A percentile compares a stretch with the other conserved stretches of the same genome.
Evolutionary conservation across 2,329 filamentous ascomycete genomes (phyloP).

Genomic region (Cordyceps javanica): DNA sequence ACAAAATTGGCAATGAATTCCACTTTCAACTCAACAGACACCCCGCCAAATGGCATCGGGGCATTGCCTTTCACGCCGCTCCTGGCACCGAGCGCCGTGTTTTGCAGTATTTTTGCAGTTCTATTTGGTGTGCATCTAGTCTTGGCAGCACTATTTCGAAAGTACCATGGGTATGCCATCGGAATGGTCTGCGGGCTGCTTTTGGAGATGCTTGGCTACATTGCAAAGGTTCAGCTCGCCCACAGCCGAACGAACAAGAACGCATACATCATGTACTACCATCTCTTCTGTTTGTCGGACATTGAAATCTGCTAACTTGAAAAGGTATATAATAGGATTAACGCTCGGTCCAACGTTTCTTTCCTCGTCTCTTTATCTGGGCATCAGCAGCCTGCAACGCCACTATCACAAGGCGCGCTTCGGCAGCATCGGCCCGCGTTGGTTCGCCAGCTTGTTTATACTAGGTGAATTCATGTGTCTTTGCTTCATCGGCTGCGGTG

Average conservation of each 20-base stretch:
- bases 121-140: conserved; percentile 5
- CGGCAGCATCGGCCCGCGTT: conserved; percentile 5
- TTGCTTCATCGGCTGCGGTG: conserved; percentile 17
- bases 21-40: background rate
- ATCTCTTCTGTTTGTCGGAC: background rate
- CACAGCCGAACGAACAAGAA: conserved; percentile 16
- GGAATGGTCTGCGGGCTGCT: conserved; percentile 18
- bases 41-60: conserved; percentile 14
- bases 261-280: conserved; percentile 18
- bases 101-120: conserved; percentile 9
- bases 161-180: conserved; percentile 17
- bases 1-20: background rate
- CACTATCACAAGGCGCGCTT: conserved; percentile 3
- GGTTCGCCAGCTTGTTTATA: conserved; percentile 16
- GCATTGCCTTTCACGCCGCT: conserved; percentile 15
- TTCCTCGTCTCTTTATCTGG: conserved; percentile 17
- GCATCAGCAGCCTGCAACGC: conserved; percentile 15
- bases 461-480: conserved; percentile 17
- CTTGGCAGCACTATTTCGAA: conserved; percentile 10
- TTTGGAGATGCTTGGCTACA: conserved; percentile 17
- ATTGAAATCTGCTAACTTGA: background rate
- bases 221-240: conserved; percentile 17
- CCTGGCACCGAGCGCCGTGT: conserved; percentile 12
- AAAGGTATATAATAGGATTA: conserved; percentile 19
- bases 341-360: conserved; percentile 18